Conservation (phyloP, 495 filamentous ascomycete species). For the Penicillium waksmanii region DNA sequence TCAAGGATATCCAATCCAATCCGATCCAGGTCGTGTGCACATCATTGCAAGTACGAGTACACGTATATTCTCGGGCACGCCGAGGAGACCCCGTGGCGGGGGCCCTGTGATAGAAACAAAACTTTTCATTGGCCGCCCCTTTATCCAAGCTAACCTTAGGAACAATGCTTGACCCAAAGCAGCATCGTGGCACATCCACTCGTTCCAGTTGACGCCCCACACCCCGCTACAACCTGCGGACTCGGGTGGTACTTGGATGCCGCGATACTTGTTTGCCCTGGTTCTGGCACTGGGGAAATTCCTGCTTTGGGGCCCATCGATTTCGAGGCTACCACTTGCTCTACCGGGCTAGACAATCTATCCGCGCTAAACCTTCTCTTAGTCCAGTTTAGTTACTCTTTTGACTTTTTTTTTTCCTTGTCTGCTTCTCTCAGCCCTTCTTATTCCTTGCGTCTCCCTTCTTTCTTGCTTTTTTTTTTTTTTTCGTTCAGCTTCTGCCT, state of each 20-base stretch:
- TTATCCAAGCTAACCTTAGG: conserved; percentile 2
- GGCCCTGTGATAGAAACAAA: conserved; percentile 9
- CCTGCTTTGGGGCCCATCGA: neutral
- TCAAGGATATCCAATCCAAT: neutral
- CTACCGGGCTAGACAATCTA: conserved; percentile 6
- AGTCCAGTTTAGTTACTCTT: neutral
- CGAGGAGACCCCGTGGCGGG: conserved; percentile 1
- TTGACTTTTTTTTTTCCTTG: neutral
- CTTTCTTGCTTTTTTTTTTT: neutral
- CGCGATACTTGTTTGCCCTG: neutral
- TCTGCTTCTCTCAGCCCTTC: neutral
- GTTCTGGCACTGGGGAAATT: neutral
- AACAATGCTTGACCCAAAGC: conserved; percentile 3
- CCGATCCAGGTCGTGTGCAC: neutral
- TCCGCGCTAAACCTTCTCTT: neutral
- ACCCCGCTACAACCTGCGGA: neutral
- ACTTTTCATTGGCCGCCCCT: conserved; percentile 13
- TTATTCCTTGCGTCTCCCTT: neutral
- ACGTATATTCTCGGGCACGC: neutral
- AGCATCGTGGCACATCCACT: neutral
- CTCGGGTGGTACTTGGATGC: neutral
- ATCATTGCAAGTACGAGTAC: neutral
- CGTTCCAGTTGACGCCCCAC: neutral
- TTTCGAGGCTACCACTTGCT: conserved; percentile 8
- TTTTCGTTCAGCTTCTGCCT: neutral